Evolutionary conservation across 768 basidiomycete genomes (phyloP), one percentile per base, ranked within the genome.

Genomic region (Glaciozyma antarctica): DNA sequence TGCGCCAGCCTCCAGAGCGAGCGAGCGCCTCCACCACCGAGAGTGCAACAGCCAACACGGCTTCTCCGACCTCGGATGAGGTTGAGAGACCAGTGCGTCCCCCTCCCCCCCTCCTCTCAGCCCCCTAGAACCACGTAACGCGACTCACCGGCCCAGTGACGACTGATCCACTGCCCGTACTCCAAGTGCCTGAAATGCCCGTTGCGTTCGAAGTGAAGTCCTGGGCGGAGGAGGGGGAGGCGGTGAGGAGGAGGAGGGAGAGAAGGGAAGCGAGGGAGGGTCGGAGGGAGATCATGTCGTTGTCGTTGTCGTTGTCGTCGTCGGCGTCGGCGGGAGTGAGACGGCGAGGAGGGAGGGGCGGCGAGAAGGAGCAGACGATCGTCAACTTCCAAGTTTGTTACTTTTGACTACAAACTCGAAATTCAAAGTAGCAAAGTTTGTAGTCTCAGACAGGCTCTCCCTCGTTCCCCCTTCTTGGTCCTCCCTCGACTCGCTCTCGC

Each of bases 121-220:
- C 22, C 2, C 24, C 30, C 47, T 8, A 30, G 19, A 13, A 38
- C 19, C 41, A 7, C n/a, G 30, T 32, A 43, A 58, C 56, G 53
- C 8, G 24, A 86, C 91, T 78, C 73, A 94, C 93, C 15, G 84
- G 17, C 34, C 94, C 94, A 10, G 94, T 94, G 24, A 81, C 24
- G 34, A 98, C 92, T 38, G 81, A 79, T 71, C 81, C 80, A 72
- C 83, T 85, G 24, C 90, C 90, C 45, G 89, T 86, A 57, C 82
- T 82, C 94, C 94, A 98, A 16, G 91, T 92, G 0, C 94, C 94
- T 38, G 73, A 68, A 58, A 97, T 78, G 61, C 78, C 56, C 0
- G 90, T 90, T 5, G 82, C 79, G 75, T 93, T 93, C 76, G 79
- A 71, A 19, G 62, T 64, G 43, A 59, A 58, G 65, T 73, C 71